phyloP scores from a whole-genome alignment of 306 rosid genomes.

The Crataegus laevigata region DNA sequence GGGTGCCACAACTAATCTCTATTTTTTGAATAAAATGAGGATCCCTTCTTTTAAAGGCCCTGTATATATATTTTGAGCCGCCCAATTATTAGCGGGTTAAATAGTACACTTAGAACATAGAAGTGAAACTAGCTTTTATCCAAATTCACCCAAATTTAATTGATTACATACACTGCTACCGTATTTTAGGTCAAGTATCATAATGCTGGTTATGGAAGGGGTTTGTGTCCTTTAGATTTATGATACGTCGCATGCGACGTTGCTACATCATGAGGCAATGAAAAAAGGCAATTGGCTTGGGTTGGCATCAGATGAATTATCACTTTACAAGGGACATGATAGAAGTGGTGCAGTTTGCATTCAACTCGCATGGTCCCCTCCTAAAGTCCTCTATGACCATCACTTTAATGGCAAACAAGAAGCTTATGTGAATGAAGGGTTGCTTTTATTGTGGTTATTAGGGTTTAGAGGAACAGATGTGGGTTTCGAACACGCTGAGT shows the following conservation, averaged over 20 bases:
- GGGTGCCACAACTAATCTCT: no score
- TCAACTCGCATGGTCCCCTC: conserved; percentile 47
- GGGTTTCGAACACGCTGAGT: conserved; percentile 21
- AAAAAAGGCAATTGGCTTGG: conserved; percentile 14
- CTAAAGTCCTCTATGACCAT: conserved; percentile 28
- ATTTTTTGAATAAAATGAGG: no score
- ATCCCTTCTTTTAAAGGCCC: no score
- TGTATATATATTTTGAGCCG: not conserved
- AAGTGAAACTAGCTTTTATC: not conserved
- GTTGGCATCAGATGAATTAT: conserved; percentile 40
- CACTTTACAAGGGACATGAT: conserved; percentile 22
- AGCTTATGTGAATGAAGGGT: conserved; percentile 31
- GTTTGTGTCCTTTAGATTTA: conserved; percentile 15
- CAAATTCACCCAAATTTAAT: no score
- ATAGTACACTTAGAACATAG: not conserved
- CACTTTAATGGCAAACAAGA: conserved; percentile 57
- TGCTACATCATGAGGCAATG: conserved; percentile 50
- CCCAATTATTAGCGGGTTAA: not conserved
- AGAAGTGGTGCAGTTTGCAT: conserved; percentile 50
- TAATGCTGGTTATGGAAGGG: not conserved
- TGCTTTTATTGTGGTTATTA: conserved; percentile 22
- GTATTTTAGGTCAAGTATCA: not conserved
- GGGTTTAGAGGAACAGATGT: conserved; percentile 10
- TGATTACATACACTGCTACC: not conserved
- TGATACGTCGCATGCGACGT: conserved; percentile 60